Percentiles rank a stretch among this genome's conserved stretches.
phyloP scores from a whole-genome alignment of 768 basidiomycete species.

The Calocybe indica region DNA sequence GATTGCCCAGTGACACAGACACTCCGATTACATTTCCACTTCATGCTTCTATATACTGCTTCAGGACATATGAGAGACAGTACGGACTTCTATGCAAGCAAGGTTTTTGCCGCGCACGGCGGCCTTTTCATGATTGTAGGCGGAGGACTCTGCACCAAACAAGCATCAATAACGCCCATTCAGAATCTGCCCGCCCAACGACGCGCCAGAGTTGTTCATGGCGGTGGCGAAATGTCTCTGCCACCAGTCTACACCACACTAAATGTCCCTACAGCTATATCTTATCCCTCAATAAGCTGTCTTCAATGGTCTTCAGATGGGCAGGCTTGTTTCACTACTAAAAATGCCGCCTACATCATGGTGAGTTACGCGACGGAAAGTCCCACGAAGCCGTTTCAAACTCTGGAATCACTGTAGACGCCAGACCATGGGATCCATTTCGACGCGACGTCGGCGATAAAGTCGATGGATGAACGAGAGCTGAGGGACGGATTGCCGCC shows the following conservation, averaged over 20 bases:
- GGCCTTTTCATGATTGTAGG: too few species aligned
- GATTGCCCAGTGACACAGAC: too few species aligned
- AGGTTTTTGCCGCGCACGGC: too few species aligned
- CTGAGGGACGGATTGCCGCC: conserved; percentile 24
- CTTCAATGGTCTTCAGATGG: conserved; percentile 77
- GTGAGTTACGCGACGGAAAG: conserved; percentile 28
- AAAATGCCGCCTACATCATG: conserved; percentile 62
- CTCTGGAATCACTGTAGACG: conserved; percentile 38
- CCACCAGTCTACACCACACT: conserved; percentile 28
- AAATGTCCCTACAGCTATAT: conserved; percentile 52
- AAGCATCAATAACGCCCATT: too few species aligned
- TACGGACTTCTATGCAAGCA: too few species aligned
- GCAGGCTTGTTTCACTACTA: conserved; percentile 62
- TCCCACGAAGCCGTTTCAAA: neutral
- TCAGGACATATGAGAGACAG: too few species aligned
- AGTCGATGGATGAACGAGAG: conserved; percentile 26
- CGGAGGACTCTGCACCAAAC: too few species aligned
- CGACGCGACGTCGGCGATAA: conserved; percentile 47
- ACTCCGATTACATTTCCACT: too few species aligned
- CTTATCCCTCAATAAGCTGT: conserved; percentile 50
- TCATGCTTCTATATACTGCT: too few species aligned
- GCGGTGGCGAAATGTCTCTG: too few species aligned
- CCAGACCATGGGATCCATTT: conserved; percentile 71
- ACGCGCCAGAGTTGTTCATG: too few species aligned
- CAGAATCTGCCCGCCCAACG: too few species aligned